A percentile compares a stretch with the other conserved stretches of the same genome.
phyloP scores from a whole-genome alignment of 768 basidiomycete genomes.

The Auricularia auricula-judae region DNA sequence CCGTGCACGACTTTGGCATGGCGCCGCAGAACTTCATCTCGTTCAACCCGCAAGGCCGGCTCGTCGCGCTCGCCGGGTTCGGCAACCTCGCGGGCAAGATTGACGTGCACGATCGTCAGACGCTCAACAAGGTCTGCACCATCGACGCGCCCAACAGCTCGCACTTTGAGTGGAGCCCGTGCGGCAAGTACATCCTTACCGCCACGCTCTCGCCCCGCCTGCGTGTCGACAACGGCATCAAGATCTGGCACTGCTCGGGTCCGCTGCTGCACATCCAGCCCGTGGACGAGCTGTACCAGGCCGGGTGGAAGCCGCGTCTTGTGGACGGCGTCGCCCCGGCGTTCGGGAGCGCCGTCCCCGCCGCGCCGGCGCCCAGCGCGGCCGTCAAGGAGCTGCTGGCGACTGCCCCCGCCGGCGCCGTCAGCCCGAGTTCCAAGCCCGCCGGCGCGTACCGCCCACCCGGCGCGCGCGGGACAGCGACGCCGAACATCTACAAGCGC shows the following conservation, averaged over 20 bases:
- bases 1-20: conserved; percentile 82
- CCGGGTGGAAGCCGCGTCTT: conserved; percentile 67
- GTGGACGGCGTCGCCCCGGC: conserved; percentile 46
- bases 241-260: conserved; percentile 90
- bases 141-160: conserved; percentile 92
- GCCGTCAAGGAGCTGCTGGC: conserved; percentile 31
- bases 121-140: conserved; percentile 61
- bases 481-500: conserved; percentile 80
- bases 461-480: conserved; percentile 80
- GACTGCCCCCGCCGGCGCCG: conserved; percentile 30
- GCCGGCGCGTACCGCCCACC: conserved; percentile 90
- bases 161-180: conserved; percentile 90
- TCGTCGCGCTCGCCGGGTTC: conserved; percentile 87
- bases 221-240: conserved; percentile 95
- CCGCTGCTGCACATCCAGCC: conserved; percentile 74
- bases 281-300: conserved; percentile 84
- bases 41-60: conserved; percentile 87
- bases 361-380: conserved; percentile 52
- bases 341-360: conserved; percentile 57
- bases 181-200: conserved; percentile 86
- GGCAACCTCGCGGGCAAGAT: conserved; percentile 94
- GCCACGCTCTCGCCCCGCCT: conserved; percentile 92
- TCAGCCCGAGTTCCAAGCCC: conserved; percentile 47
- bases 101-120: conserved; percentile 83
- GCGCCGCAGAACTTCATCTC: conserved; percentile 85